Evolutionary conservation across 116 monocot species (phyloP), one percentile per base, ranked within the genome.

Genomic region (Zostera marina): DNA sequence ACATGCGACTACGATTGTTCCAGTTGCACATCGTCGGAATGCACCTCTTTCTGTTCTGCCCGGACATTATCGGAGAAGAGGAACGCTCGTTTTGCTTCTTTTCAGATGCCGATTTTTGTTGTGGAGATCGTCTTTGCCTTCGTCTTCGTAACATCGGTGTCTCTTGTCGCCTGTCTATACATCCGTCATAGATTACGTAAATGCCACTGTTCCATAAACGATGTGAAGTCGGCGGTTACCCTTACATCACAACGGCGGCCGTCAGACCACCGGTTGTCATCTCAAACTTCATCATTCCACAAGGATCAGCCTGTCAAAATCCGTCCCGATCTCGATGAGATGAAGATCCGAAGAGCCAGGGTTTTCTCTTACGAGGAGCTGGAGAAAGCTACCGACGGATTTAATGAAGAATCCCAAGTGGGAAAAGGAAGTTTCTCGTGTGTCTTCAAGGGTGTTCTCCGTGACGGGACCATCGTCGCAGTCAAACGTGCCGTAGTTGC

Each of bases 361-460:
- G 59, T 75, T 59, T 98, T 98, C 69, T 77, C 86, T 16, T 98
- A 90, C n/a, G 83, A 79, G 56, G 98, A 98, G 68, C 47, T 98
- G 67, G 98, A 83, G 62, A 71, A 68, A 51, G 98, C 98, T 14
- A 98, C 98, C 0, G 70, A 67, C 0, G 83, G 83, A 16, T 98
- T 98, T 69, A 71, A 67, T 5, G 90, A 90, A 20, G 86, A 85
- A 65, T 90, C 98, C 9, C 76, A 79, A 39, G 79, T 90, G 0
- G 98, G 98, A 11, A 98, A 86, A 61, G 98, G 98, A 0, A 90
- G 90, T 54, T 98, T 90, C 64, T 98, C 98, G 0, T 81, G 90
- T 47, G 98, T 98, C 7, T 98, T 78, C 77, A 98, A 86, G 64
- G 98, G 98, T 8, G 73, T 98, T 1, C 39, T 90, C 57, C 74